Conservation (phyloP, 805 yeast species). For the Lachancea cidri region DNA sequence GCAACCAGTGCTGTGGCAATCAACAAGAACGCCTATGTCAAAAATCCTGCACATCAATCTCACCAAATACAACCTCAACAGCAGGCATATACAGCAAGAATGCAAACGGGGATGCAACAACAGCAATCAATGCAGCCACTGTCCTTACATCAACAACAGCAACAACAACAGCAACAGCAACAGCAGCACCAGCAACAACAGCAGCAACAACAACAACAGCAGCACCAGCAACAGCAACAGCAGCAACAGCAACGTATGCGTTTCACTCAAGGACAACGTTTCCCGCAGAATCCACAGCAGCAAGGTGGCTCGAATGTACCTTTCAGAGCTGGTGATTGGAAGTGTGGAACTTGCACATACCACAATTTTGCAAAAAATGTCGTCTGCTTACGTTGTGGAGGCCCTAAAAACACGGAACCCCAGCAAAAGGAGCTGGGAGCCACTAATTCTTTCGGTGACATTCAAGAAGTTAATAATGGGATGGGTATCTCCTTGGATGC, state of each 20-base stretch:
- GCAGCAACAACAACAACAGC: conserved; percentile 15
- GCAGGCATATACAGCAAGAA: conserved; percentile 6
- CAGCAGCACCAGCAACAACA: conserved; percentile 6
- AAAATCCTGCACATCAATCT: conserved; percentile 12
- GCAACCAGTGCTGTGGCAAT: conserved; percentile 69
- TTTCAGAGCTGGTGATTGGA: conserved; percentile 96
- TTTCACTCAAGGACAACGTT: conserved; percentile 7
- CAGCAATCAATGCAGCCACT: conserved; percentile 9
- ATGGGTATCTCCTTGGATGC: conserved; percentile 18
- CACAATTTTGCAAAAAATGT: conserved; percentile 91
- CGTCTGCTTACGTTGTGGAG: conserved; percentile 84
- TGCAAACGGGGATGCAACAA: conserved; percentile 8
- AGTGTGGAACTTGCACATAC: conserved; percentile 75
- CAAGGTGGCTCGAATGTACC: conserved; percentile 59
- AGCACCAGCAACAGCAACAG: conserved; percentile 20
- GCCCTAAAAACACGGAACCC: conserved; percentile 40
- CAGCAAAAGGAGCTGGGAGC: conserved; percentile 12
- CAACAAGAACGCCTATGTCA: conserved; percentile 13
- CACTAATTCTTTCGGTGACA: conserved; percentile 6
- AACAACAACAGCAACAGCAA: conserved; percentile 8
- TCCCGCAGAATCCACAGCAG: conserved; percentile 12
- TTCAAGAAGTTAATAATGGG: conserved; percentile 12
- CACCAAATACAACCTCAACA: conserved; percentile 9
- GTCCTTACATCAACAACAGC: conserved; percentile 14
- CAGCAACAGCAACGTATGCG: conserved; percentile 14